Conservation (phyloP, 108 stramenopile species). For the Stephanodiscus minutulus region DNA sequence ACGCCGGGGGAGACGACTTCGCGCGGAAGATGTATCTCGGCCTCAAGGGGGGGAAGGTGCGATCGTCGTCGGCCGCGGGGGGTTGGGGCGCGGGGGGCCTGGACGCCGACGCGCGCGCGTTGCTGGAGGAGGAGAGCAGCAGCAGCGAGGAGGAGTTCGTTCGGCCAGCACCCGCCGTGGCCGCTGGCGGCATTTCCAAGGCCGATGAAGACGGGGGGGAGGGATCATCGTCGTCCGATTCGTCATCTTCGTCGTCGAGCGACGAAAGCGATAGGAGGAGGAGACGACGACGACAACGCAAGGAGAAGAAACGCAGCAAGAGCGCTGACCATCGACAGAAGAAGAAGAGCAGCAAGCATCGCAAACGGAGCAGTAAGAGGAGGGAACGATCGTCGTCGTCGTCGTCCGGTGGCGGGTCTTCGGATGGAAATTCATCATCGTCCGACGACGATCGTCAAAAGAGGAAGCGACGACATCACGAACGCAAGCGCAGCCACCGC, state of each 20-base stretch:
- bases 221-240: constrained; percentile 7
- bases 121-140: constrained; percentile 67
- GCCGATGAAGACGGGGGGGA: constrained; percentile 5
- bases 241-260: constrained; percentile 19
- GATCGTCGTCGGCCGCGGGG: constrained; percentile 31
- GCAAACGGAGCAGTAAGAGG: constrained; percentile 20
- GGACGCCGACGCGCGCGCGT: constrained; percentile 36
- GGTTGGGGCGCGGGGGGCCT: constrained; percentile 8
- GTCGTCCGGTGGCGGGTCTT: constrained; percentile 33
- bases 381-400: constrained; percentile 49
- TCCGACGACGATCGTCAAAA: constrained; percentile 29
- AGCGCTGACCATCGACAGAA: constrained; percentile 32
- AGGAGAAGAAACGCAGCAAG: constrained; percentile 46
- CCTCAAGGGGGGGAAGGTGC: constrained; percentile 75
- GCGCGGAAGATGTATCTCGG: constrained; percentile 79
- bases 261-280: constrained; percentile 31
- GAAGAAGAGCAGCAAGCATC: constrained; percentile 38
- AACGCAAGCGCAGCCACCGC: constrained; percentile 24
- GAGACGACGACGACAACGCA: constrained; percentile 37
- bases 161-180: not conserved
- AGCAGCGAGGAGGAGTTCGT: constrained; percentile 86
- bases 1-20: constrained; percentile 71
- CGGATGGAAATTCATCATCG: constrained; percentile 36
- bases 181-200: not conserved
- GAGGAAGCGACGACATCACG: constrained; percentile 28